Evolutionary conservation across 768 basidiomycete genomes (phyloP).

Genomic region (Gloeopeniophorella convolvens): DNA sequence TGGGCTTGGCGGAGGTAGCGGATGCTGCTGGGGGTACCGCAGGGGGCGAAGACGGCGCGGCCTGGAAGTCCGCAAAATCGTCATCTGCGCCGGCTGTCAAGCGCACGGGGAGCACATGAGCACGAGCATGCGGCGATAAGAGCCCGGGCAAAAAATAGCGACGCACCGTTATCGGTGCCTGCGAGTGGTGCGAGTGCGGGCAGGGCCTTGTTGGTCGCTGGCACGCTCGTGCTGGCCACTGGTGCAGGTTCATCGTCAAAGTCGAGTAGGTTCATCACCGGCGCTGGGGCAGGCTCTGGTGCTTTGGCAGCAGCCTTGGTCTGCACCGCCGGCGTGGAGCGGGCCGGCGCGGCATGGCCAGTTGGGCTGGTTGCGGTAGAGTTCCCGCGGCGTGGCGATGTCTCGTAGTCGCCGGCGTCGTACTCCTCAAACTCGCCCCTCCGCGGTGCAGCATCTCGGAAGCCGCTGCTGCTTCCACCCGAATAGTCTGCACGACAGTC

Average conservation of each 20-base stretch:
- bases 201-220: conserved; percentile 44
- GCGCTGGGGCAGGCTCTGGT: conserved; percentile 38
- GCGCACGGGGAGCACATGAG: background rate
- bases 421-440: conserved; percentile 80
- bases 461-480: conserved; percentile 43
- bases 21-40: conserved; percentile 50
- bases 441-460: conserved; percentile 51
- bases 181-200: conserved; percentile 35
- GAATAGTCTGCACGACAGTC: conserved; percentile 14
- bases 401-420: conserved; percentile 93
- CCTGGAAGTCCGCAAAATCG: conserved; percentile 84
- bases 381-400: conserved; percentile 35
- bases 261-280: conserved; percentile 64
- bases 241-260: conserved; percentile 56
- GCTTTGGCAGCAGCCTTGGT: conserved; percentile 25
- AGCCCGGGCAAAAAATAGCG: background rate
- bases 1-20: conserved; percentile 32
- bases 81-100: conserved; percentile 44
- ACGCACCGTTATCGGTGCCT: conserved; percentile 23
- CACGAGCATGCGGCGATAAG: background rate
- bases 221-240: background rate
- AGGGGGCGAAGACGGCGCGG: conserved; percentile 50
- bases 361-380: conserved; percentile 28
- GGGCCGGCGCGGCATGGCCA: conserved; percentile 29
- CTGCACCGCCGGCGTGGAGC: conserved; percentile 25